Base-by-base conservation (phyloP, 352 stramenopile genomes). In the Pythium sukuiense region DNA sequence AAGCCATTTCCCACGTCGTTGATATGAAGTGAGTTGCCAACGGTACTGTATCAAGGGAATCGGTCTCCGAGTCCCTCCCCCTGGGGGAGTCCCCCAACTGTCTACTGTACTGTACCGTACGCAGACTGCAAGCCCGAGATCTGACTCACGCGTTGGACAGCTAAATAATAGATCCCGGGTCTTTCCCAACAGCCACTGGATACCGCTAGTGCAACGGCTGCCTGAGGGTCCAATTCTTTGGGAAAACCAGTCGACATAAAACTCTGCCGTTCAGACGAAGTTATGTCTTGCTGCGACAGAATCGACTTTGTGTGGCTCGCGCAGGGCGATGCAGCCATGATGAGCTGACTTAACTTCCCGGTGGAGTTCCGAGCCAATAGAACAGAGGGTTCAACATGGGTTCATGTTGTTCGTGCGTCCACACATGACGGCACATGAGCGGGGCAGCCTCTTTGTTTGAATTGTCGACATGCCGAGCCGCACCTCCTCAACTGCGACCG, bases 271-370 rank as follows among this genome's bases (percentile, higher is more conserved):
- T 3, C 35, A 12, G 35, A 43, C 35, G 35, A 43, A 43, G 35
- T 43, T 43, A 43, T 24, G 39, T 48, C 39, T 48, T 13, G 14
- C 16, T 48, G 39, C 14, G 39, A 48, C 39, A 48, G 39, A 48
- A 48, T 16, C 8, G 39, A 8, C 14, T 48, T 48, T 48, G 39
- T 48, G 39, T 48, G 39, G 39, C 39, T 48, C 39, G 39, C 39
- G 11, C 24, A 48, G 18, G 0, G 24, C 13, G n/a, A 39, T 6
- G 55, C 1, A 61, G 55, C 55, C 55, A 61, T 53, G 55, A 61
- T 61, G 55, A 14, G 55, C 55, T 61, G 55, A 61, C 39, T 53
- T 61, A 41, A 41, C 53, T 35, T 35, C 14, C n/a, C 9, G 20
- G 13, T 50, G 6, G 14, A 48, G 14, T 24, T 48, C 9, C 13